Percentiles rank a stretch among this genome's conserved stretches.
Conservation (phyloP, 768 basidiomycete species). For the Ramaria sp. region DNA sequence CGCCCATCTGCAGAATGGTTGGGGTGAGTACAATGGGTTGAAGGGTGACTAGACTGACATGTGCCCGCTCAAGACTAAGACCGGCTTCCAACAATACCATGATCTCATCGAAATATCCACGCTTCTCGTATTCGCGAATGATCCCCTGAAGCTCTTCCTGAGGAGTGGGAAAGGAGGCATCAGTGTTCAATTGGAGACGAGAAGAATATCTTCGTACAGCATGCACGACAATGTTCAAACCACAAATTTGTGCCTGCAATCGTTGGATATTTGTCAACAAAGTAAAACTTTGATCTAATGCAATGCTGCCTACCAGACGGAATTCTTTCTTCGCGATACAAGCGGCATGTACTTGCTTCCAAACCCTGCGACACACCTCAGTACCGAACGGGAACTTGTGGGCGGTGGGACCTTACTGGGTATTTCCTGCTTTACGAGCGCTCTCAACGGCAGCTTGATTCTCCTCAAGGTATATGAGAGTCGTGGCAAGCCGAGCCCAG, state of each 20-base stretch:
- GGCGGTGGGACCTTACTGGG: slow-evolving; percentile 51
- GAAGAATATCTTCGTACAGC: slow-evolving; percentile 29
- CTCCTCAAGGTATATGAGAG: slow-evolving; percentile 95
- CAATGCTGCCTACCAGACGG: slow-evolving; percentile 47
- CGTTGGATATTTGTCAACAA: background rate
- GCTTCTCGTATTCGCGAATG: slow-evolving; percentile 78
- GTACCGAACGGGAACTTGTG: background rate
- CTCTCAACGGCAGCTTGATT: slow-evolving; percentile 98
- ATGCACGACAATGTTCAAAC: slow-evolving; percentile 95
- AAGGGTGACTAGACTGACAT: slow-evolving; percentile 34
- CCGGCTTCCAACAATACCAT: slow-evolving; percentile 88
- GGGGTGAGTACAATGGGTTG: background rate
- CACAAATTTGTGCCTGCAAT: slow-evolving; percentile 87
- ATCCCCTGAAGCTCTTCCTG: slow-evolving; percentile 70
- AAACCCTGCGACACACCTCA: slow-evolving; percentile 51
- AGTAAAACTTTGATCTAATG: background rate
- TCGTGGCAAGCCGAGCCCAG: slow-evolving; percentile 97
- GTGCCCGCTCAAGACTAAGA: slow-evolving; percentile 91
- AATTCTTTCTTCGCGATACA: slow-evolving; percentile 98
- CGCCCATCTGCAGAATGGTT: slow-evolving; percentile 61
- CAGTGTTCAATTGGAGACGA: background rate
- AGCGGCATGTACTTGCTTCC: slow-evolving; percentile 98
- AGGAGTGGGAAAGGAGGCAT: background rate
- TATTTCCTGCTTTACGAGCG: slow-evolving; percentile 98
- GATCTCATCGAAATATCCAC: slow-evolving; percentile 92